Evolutionary conservation across 129 eudicot species (phyloP).

Genomic region (Arctium minus): DNA sequence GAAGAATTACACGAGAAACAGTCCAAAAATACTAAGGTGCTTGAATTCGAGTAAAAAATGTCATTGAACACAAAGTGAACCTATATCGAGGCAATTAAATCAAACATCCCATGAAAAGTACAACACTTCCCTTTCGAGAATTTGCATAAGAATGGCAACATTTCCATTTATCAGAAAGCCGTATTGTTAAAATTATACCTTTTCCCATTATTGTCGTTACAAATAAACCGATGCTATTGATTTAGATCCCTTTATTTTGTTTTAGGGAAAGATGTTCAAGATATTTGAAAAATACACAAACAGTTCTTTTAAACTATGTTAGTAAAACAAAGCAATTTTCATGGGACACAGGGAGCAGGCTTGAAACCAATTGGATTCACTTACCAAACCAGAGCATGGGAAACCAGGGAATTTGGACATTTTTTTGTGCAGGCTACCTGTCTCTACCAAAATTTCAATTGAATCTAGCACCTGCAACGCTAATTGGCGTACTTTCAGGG

Average conservation of each 20-base stretch:
- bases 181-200: too few relatives aligned
- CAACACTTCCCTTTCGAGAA: too few relatives aligned
- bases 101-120: too few relatives aligned
- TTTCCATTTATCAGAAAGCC: too few relatives aligned
- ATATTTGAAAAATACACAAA: too few relatives aligned
- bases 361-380: constrained; percentile 17
- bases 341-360: neutral
- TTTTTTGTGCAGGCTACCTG: constrained; percentile 33
- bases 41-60: neutral
- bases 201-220: too few relatives aligned
- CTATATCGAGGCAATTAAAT: neutral
- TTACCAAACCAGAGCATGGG: constrained; percentile 60
- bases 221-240: too few relatives aligned
- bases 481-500: constrained; percentile 43
- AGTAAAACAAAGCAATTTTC: neutral
- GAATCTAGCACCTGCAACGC: constrained; percentile 42
- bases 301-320: too few relatives aligned
- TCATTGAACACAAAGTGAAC: neutral
- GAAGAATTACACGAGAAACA: neutral
- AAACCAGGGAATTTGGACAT: constrained; percentile 42
- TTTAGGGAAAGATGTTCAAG: too few relatives aligned
- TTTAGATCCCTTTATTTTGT: too few relatives aligned
- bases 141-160: too few relatives aligned
- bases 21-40: constrained; percentile 1
- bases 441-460: constrained; percentile 34